These are phyloP conservation scores for Tephrocybe sp. DNA, from an alignment of 768 basidiomycete species.

Conservation along the genomic window DNA sequence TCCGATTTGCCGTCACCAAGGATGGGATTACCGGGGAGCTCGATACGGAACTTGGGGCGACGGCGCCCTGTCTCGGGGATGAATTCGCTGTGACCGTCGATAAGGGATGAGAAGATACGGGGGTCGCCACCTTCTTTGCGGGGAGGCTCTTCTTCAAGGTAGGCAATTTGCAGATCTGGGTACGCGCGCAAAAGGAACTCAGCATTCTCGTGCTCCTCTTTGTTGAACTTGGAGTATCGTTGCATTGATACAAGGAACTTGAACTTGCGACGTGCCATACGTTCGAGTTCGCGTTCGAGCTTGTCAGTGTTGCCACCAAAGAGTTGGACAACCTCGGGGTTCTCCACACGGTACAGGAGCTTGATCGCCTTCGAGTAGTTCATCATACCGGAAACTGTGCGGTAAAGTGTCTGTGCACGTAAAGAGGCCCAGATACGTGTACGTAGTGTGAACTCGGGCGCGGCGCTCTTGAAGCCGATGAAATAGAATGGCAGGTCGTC, in stretches of 20 bases:
- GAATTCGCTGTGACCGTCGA: conserved; percentile 98
- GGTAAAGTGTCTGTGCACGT: conserved; percentile 96
- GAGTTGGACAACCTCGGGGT: conserved; percentile 96
- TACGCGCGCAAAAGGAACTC: conserved; percentile 97
- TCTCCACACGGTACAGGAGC: conserved; percentile 97
- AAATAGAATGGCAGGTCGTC: conserved; percentile 98
- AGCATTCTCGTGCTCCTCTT: conserved; percentile 98
- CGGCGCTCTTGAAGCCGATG: conserved; percentile 98
- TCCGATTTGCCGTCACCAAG: conserved; percentile 99
- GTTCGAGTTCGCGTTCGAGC: conserved; percentile 93
- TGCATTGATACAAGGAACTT: conserved; percentile 99
- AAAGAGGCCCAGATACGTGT: conserved; percentile 99
- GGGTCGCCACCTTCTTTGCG: conserved; percentile 95
- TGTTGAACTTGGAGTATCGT: conserved; percentile 98
- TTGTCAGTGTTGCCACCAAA: conserved; percentile 98
- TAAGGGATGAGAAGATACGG: conserved; percentile 91
- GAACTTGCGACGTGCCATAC: conserved; percentile 98
- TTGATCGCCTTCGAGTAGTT: conserved; percentile 99
- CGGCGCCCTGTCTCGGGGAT: conserved; percentile 84
- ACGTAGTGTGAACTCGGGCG: conserved; percentile 96
- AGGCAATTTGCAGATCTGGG: conserved; percentile 97
- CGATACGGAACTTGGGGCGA: conserved; percentile 96
- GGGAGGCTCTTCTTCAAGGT: conserved; percentile 93
- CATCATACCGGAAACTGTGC: conserved; percentile 99
- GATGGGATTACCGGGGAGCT: conserved; percentile 98